Evolutionary conservation across 2,329 filamentous ascomycete genomes (phyloP), one percentile per base, ranked within the genome.

Genomic region (Aotearoamyces nothofagi): DNA sequence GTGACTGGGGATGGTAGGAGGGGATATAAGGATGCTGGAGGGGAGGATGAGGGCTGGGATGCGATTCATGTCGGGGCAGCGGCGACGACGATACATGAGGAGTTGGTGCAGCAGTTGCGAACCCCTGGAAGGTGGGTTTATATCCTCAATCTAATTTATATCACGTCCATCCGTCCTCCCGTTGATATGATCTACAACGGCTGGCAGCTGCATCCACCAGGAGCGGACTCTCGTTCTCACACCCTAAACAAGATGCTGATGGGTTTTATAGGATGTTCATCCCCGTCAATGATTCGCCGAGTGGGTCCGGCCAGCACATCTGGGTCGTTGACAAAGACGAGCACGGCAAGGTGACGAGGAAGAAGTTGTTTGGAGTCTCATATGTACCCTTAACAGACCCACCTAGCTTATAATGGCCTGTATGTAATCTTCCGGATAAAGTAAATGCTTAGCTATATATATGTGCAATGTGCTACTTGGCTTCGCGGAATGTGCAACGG

Each of bases 41-140:
- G 60, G 5, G 60, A 60, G 31, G 55, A 61, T 56, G 55, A 52
- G 16, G 64, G 72, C 0, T 98, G 87, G 63, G 83, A 96, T 61
- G 86, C 80, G 3, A 96, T 98, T 34, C 90, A 96, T 49, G 90
- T 96, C 3, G 90, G 90, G 0, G 90, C 90, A 1, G 80, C 83
- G 5, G 87, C 87, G 0, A 66, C 57, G 14, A 66, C 72, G 45
- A 55, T 92, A 31, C 86, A 92, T 49, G 48, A 66, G 11, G 66
- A 69, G 34, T 54, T 96, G 39, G 55, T 92, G 25, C 66, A 74
- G 16, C 90, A 96, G 57, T 56, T 98, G 40, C 72, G 71, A 38
- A 57, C 66, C 3, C 87, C 87, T 0, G 90, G 90, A 1, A 63
- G 74, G 57, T 66, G 30, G 42, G 46, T 39, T 24, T 25, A 22